phyloP scores from a whole-genome alignment of 768 basidiomycete species.

The Leccinum subtestaceum region DNA sequence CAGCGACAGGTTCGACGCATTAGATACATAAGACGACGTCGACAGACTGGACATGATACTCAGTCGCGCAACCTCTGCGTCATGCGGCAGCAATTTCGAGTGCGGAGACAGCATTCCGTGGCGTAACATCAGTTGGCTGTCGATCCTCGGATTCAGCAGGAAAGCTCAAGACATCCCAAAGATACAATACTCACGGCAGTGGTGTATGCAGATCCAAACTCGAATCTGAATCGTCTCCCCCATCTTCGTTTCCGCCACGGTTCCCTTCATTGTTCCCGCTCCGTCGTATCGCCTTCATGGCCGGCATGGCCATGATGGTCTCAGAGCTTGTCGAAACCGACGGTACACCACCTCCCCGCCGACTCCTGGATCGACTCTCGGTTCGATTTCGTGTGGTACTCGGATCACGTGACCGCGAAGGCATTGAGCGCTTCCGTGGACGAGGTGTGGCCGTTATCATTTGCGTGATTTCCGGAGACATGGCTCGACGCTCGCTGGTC shows the following conservation, averaged over 20 bases:
- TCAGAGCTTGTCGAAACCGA: constrained; percentile 12
- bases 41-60: constrained; percentile 26
- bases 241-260: constrained; percentile 22
- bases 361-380: constrained; percentile 10
- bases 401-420: constrained; percentile 24
- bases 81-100: constrained; percentile 53
- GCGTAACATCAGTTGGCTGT: constrained; percentile 62
- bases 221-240: constrained; percentile 52
- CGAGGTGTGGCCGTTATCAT: constrained; percentile 41
- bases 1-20: constrained; percentile 24
- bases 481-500: constrained; percentile 16
- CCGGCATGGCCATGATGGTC: background rate
- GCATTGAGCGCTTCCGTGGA: constrained; percentile 28
- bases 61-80: constrained; percentile 20
- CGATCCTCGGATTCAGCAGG: background rate
- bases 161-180: constrained; percentile 1
- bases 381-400: constrained; percentile 17
- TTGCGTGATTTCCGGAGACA: constrained; percentile 39
- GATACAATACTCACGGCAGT: constrained; percentile 50
- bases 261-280: background rate
- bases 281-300: background rate
- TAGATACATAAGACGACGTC: constrained; percentile 27
- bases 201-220: constrained; percentile 69
- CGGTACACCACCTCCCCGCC: constrained; percentile 7
- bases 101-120: constrained; percentile 65